Evolutionary conservation across 805 yeast species (phyloP), one percentile per base, ranked within the genome.

Genomic region (Danielozyma ontarioensis): DNA sequence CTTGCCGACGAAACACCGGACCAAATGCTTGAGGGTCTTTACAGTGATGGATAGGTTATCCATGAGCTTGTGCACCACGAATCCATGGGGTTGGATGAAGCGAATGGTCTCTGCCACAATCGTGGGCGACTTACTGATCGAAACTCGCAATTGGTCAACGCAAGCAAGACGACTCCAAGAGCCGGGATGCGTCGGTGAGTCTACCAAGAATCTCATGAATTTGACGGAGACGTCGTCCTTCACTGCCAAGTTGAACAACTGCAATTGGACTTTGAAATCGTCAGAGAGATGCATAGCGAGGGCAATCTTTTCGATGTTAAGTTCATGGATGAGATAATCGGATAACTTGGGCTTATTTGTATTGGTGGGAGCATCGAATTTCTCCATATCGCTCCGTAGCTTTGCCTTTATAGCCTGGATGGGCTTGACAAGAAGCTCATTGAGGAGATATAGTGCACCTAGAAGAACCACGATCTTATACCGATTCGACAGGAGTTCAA

Each of bases 141-240:
- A 5, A 33, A 14, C 17, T 24, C 27, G 17, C 25, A 37, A 17
- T 28, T 26, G 21, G 44, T 66, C 68, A 23, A 68, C 46, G 23
- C 70, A 58, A 3, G 68, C 24, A 23, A 79, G 44, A 31, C 81
- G 55, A 13, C 68, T 56, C 83, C 83, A 78, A 29, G 51, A 55
- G 2, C 59, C 63, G 2, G 61, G 54, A 2, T 61, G 40, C 0
- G 68, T 57, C 1, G 83, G 80, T 0, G 82, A 76, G 32, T 73
- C 76, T 1, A 73, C 73, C 37, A 77, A 61, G 3, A 71, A 33
- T 31, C 83, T 56, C 3, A 62, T 33, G 30, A 64, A 59, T 6
- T 48, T 44, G 21, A 48, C 42, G 5, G 31, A 29, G 2, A 61
- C 13, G 4, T 18, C 23, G 4, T 38, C 24, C 5, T 34, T 27